Evolutionary conservation across 768 basidiomycete species (phyloP).

Genomic region (Pulveroboletus sp.): DNA sequence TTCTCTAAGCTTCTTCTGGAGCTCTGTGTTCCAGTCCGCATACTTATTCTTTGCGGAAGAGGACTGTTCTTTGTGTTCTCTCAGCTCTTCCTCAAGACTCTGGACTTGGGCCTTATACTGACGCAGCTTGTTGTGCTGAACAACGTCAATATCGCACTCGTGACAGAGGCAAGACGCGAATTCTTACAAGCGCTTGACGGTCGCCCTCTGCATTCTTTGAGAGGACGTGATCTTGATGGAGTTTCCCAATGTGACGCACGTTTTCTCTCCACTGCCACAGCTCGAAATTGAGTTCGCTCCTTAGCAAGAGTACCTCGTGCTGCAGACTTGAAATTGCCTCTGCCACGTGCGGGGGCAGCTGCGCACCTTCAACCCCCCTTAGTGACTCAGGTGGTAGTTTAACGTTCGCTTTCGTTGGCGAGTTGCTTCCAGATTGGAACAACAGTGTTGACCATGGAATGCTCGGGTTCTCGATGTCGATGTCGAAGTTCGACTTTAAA

Average conservation of each 20-base stretch:
- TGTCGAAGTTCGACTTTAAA: conserved; percentile 63
- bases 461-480: conserved; percentile 52
- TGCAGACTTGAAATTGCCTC: conserved; percentile 69
- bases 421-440: conserved; percentile 33
- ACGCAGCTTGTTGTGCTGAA: conserved; percentile 75
- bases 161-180: neutral
- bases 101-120: conserved; percentile 69
- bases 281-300: conserved; percentile 83
- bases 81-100: conserved; percentile 62
- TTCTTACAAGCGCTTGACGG: conserved; percentile 70
- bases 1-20: conserved; percentile 72
- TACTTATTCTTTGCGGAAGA: conserved; percentile 72
- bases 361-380: conserved; percentile 8
- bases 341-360: conserved; percentile 46
- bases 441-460: conserved; percentile 48
- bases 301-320: conserved; percentile 65
- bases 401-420: conserved; percentile 21
- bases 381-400: conserved; percentile 18
- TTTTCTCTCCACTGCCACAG: conserved; percentile 80
- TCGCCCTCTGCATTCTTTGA: conserved; percentile 76
- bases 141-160: conserved; percentile 5
- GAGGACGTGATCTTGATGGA: conserved; percentile 69
- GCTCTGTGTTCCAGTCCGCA: conserved; percentile 75
- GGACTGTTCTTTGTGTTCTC: conserved; percentile 68
- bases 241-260: conserved; percentile 72